phyloP scores from a whole-genome alignment of 1,284 basidiomycete species.

The Hymenochaete sp. region DNA sequence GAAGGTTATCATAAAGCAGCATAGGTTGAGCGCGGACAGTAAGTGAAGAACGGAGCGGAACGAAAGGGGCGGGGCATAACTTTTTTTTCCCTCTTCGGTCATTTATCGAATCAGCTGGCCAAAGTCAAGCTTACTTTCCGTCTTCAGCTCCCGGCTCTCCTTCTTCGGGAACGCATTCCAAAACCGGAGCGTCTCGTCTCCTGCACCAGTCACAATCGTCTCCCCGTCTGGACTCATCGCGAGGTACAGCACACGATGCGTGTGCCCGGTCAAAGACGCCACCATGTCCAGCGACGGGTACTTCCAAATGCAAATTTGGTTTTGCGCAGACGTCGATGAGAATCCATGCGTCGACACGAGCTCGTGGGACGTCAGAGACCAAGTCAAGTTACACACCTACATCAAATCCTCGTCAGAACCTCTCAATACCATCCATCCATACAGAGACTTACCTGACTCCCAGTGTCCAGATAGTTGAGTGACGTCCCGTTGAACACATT shows the following conservation, averaged over 20 bases:
- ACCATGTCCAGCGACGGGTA: constrained; percentile 92
- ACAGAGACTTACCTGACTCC: constrained; percentile 77
- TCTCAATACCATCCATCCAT: too few relatives aligned
- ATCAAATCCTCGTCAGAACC: too few relatives aligned
- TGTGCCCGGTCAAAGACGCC: constrained; percentile 90
- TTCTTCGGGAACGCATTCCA: constrained; percentile 89
- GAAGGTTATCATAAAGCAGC: background rate
- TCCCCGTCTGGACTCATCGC: constrained; percentile 97
- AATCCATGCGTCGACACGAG: constrained; percentile 97
- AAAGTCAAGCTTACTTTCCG: constrained; percentile 52
- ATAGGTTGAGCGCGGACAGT: background rate
- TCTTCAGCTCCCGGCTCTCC: constrained; percentile 36
- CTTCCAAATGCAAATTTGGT: constrained; percentile 98
- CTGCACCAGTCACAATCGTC: constrained; percentile 96
- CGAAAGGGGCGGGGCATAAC: too few relatives aligned
- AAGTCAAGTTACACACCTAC: constrained; percentile 94
- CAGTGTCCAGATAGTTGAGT: constrained; percentile 83
- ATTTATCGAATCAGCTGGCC: constrained; percentile 51
- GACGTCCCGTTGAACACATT: constrained; percentile 84
- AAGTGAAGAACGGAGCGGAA: too few relatives aligned
- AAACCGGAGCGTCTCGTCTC: constrained; percentile 94
- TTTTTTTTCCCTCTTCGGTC: too few relatives aligned
- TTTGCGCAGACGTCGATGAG: constrained; percentile 87
- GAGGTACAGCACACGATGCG: constrained; percentile 89
- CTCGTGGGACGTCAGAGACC: constrained; percentile 94